phyloP scores from a whole-genome alignment of 176 grass and related monocot genomes.

The Ananas comosus region DNA sequence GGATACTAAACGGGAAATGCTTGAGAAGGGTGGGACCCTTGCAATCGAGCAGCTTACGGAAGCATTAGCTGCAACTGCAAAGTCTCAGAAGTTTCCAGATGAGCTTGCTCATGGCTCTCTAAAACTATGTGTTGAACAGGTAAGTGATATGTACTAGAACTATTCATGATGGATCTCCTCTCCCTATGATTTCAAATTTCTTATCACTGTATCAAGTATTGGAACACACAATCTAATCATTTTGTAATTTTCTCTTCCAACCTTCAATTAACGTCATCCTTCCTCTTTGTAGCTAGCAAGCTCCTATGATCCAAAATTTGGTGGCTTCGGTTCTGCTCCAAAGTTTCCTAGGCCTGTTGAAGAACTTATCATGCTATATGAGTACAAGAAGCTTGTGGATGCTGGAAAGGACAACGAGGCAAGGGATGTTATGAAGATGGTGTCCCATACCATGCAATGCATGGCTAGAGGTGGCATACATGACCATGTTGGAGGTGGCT shows the following conservation, averaged over 20 bases:
- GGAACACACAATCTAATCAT: too few species aligned
- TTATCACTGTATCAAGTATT: too few species aligned
- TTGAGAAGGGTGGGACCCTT: constrained; percentile 47
- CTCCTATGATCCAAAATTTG: constrained; percentile 75
- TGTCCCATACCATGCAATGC: constrained; percentile 67
- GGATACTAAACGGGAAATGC: constrained; percentile 70
- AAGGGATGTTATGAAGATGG: constrained; percentile 55
- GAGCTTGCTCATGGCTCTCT: constrained; percentile 44
- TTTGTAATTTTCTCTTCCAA: not conserved
- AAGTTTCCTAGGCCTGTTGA: constrained; percentile 95
- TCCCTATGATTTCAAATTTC: too few species aligned
- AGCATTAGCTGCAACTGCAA: constrained; percentile 65
- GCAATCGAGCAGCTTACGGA: constrained; percentile 74
- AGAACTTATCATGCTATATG: constrained; percentile 71
- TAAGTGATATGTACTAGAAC: constrained; percentile 16
- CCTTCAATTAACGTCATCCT: not conserved
- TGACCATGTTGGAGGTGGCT: constrained; percentile 85
- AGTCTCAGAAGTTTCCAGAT: constrained; percentile 46
- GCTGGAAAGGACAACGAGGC: constrained; percentile 43
- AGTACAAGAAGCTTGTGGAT: constrained; percentile 47
- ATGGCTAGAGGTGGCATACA: constrained; percentile 96
- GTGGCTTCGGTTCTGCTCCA: constrained; percentile 83
- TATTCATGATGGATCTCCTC: not conserved
- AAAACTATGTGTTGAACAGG: constrained; percentile 68
- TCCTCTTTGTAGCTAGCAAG: constrained; percentile 38